Percentiles rank a stretch among this genome's conserved stretches.
Conservation (phyloP, 1,284 basidiomycete species). For the Papiliotrema flavescens region DNA sequence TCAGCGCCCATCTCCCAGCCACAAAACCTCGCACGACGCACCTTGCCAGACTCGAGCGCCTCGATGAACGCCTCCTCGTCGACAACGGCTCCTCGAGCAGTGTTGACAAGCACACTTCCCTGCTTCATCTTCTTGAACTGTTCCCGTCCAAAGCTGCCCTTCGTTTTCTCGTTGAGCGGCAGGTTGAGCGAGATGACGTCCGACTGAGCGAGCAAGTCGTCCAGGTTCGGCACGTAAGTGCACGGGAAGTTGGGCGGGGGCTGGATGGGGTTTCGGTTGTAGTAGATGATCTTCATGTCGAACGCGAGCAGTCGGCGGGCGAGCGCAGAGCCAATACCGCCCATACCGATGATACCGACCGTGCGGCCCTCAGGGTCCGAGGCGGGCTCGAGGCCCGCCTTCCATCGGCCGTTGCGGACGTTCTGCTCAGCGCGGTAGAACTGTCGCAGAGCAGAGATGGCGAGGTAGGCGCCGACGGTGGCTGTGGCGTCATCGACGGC, state of each 20-base stretch:
- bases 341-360: slow-evolving; percentile 81
- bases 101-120: slow-evolving; percentile 79
- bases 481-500: slow-evolving; percentile 90
- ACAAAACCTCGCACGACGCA: slow-evolving; percentile 12
- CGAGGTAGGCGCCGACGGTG: slow-evolving; percentile 78
- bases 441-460: slow-evolving; percentile 77
- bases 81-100: slow-evolving; percentile 82
- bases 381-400: slow-evolving; percentile 55
- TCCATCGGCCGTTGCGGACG: slow-evolving; percentile 59
- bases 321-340: slow-evolving; percentile 68
- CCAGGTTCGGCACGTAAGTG: slow-evolving; percentile 65
- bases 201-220: slow-evolving; percentile 67
- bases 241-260: slow-evolving; percentile 64
- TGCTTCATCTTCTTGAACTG: slow-evolving; percentile 77
- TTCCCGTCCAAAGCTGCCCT: slow-evolving; percentile 68
- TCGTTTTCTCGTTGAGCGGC: slow-evolving; percentile 63
- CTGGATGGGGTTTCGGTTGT: slow-evolving; percentile 63
- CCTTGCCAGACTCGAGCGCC: slow-evolving; percentile 70
- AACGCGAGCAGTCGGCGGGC: slow-evolving; percentile 43
- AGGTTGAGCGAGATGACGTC: slow-evolving; percentile 66
- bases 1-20: background rate
- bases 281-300: slow-evolving; percentile 77
- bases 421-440: slow-evolving; percentile 70
- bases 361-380: slow-evolving; percentile 75
- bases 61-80: slow-evolving; percentile 76